Conservation (phyloP, 805 yeast genomes). For the Crinitomyces ghanaensis region DNA sequence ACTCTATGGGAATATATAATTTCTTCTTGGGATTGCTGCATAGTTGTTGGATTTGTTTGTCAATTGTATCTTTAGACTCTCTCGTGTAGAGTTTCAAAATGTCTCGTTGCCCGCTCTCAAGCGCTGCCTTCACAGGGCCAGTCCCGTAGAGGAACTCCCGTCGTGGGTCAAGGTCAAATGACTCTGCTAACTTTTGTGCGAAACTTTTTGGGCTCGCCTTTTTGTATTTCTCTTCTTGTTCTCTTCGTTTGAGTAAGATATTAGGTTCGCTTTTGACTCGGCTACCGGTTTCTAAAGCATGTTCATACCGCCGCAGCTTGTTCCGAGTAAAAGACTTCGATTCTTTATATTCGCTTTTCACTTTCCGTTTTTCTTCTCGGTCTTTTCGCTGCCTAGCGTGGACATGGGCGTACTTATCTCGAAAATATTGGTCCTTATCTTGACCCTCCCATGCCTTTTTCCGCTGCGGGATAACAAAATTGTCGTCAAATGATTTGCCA, state of each 20-base stretch:
- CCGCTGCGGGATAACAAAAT: constrained; percentile 30
- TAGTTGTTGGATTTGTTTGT: constrained; percentile 34
- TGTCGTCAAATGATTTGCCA: constrained; percentile 29
- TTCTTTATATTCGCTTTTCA: constrained; percentile 9
- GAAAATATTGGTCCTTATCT: constrained; percentile 52
- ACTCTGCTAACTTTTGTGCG: constrained; percentile 16
- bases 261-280: constrained; percentile 3
- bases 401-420: constrained; percentile 51
- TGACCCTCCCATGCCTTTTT: constrained; percentile 63
- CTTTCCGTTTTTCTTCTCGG: constrained; percentile 10
- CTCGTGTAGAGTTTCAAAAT: constrained; percentile 42
- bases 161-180: constrained; percentile 12
- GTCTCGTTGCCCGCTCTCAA: constrained; percentile 43
- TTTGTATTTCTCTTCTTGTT: neutral
- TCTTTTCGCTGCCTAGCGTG: constrained; percentile 39
- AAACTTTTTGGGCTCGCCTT: constrained; percentile 28
- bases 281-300: constrained; percentile 3
- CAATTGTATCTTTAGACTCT: constrained; percentile 25
- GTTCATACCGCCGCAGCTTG: constrained; percentile 10
- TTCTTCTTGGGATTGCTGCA: constrained; percentile 36
- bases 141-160: constrained; percentile 66
- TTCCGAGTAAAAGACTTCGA: constrained; percentile 8
- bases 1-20: too few relatives aligned
- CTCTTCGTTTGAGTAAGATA: constrained; percentile 6
- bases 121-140: constrained; percentile 61